phyloP scores from a whole-genome alignment of 305 asterid species.

The Fraxinus albicans region DNA sequence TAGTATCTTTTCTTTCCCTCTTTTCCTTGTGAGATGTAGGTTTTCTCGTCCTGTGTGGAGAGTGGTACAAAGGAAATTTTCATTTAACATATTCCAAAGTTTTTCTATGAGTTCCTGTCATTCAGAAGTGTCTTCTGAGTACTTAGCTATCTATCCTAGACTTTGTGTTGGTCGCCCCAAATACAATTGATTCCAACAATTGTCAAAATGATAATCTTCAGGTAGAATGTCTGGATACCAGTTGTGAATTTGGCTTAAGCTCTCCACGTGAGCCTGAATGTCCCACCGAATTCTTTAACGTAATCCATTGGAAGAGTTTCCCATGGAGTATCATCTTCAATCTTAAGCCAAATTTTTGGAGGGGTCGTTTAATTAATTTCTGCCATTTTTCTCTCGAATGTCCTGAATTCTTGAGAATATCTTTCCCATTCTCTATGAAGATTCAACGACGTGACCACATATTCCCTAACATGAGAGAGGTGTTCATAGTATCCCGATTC shows the following conservation, averaged over 20 bases:
- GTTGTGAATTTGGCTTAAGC: neutral
- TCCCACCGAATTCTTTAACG: neutral
- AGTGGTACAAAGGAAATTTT: neutral
- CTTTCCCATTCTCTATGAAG: neutral
- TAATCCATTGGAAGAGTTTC: neutral
- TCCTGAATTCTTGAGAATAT: neutral
- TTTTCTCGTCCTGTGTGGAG: no score
- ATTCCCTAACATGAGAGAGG: neutral
- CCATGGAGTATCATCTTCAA: neutral
- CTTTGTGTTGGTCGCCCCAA: no score
- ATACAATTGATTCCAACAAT: no score
- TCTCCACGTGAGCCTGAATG: neutral
- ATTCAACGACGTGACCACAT: neutral
- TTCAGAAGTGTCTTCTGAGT: no score
- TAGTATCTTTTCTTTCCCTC: neutral
- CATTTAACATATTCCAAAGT: neutral
- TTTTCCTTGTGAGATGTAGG: neutral
- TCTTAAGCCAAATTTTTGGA: neutral
- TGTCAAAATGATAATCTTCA: neutral
- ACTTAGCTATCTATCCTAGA: no score
- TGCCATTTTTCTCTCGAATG: neutral
- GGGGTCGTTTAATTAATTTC: neutral
- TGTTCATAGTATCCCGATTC: neutral
- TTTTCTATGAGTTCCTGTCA: no score
- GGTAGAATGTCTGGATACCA: neutral